A percentile compares a stretch with the other conserved stretches of the same genome.
These are phyloP conservation scores for Trypethelium eluteriae DNA, from an alignment of 495 filamentous ascomycete species.

Conservation along the genomic window DNA sequence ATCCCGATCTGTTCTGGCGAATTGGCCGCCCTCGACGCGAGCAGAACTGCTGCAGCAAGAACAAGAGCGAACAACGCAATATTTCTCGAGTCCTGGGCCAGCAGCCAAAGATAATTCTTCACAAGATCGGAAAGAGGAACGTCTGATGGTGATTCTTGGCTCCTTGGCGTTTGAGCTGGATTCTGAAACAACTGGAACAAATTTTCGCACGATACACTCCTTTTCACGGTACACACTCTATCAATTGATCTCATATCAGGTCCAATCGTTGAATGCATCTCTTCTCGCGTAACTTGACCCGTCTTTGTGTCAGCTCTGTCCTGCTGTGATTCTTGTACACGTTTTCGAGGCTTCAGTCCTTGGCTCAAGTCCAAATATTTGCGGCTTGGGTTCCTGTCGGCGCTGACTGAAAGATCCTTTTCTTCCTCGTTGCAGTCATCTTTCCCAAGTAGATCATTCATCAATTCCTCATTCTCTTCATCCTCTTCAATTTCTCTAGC, in stretches of 20 bases:
- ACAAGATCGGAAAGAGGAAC: slow-evolving; percentile 45
- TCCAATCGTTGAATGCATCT: not conserved
- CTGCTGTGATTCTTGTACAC: not conserved
- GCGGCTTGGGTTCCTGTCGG: not conserved
- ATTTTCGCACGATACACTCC: slow-evolving; percentile 9
- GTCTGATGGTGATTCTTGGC: slow-evolving; percentile 14
- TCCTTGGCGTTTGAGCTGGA: not conserved
- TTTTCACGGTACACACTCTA: not conserved
- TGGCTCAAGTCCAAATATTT: not conserved
- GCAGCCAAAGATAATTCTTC: slow-evolving; percentile 58
- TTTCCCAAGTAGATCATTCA: slow-evolving; percentile 7
- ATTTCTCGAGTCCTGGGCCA: slow-evolving; percentile 64
- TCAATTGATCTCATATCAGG: not conserved
- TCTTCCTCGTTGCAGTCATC: slow-evolving; percentile 10
- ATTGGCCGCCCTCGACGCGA: not conserved
- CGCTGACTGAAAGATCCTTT: not conserved
- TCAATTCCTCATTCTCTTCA: slow-evolving; percentile 11
- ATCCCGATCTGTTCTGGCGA: not conserved
- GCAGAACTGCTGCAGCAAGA: slow-evolving; percentile 14
- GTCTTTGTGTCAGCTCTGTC: no score
- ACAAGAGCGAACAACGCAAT: slow-evolving; percentile 54
- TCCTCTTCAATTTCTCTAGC: slow-evolving; percentile 24
- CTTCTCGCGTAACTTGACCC: slow-evolving; percentile 3
- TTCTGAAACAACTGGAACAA: slow-evolving; percentile 6
- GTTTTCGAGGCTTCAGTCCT: not conserved